phyloP scores from a whole-genome alignment of 208 protist genomes.

The Leishmania gerbilli region DNA sequence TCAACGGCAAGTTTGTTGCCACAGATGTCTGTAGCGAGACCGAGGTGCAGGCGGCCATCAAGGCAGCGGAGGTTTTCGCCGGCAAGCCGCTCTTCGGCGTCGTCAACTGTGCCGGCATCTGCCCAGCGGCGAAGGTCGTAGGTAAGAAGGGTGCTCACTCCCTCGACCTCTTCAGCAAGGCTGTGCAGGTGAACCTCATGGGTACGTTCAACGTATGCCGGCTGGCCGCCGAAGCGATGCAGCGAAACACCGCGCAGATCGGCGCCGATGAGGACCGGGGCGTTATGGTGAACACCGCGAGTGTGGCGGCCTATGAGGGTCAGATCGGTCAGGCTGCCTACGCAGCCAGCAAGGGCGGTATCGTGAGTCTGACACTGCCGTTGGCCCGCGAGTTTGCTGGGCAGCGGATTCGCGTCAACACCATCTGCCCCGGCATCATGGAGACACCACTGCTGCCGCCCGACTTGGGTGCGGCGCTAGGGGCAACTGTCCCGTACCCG shows the following conservation, averaged over 20 bases:
- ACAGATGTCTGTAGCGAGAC: slow-evolving; percentile 54
- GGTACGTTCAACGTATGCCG: slow-evolving; percentile 85
- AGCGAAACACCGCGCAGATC: slow-evolving; percentile 25
- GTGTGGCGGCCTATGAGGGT: slow-evolving; percentile 82
- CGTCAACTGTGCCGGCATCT: slow-evolving; percentile 81
- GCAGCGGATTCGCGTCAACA: slow-evolving; percentile 73
- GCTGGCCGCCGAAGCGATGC: slow-evolving; percentile 55
- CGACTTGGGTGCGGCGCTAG: slow-evolving; percentile 33
- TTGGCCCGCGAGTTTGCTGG: slow-evolving; percentile 60
- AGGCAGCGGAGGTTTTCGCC: slow-evolving; percentile 44
- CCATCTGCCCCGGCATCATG: slow-evolving; percentile 81
- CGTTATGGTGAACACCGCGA: slow-evolving; percentile 85
- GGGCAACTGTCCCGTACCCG: slow-evolving; percentile 60
- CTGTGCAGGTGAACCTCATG: slow-evolving; percentile 73
- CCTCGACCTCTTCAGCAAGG: slow-evolving; percentile 55
- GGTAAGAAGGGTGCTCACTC: slow-evolving; percentile 40
- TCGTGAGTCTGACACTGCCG: slow-evolving; percentile 77
- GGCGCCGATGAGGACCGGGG: slow-evolving; percentile 55
- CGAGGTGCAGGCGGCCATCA: slow-evolving; percentile 56
- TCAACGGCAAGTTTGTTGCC: slow-evolving; percentile 34
- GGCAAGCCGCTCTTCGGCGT: slow-evolving; percentile 56
- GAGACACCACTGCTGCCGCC: slow-evolving; percentile 71
- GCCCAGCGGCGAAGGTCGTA: slow-evolving; percentile 33
- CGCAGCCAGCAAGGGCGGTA: slow-evolving; percentile 73
- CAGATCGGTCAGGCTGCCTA: slow-evolving; percentile 90